A percentile compares a stretch with the other conserved stretches of the same genome.
Conservation (phyloP, 768 basidiomycete species). For the Mycena rebaudengoi region DNA sequence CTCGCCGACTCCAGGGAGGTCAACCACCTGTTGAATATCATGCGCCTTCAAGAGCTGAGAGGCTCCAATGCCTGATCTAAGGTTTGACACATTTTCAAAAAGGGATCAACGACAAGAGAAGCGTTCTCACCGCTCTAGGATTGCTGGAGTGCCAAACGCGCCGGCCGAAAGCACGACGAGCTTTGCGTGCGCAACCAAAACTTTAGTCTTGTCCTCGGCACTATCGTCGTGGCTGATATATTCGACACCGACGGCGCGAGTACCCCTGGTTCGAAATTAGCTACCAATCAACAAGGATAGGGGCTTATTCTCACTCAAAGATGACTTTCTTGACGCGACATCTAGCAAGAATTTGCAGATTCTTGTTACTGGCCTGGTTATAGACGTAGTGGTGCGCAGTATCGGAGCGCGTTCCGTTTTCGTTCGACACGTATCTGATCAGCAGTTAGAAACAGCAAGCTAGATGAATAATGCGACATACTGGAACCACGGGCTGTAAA, state of each 20-base stretch:
- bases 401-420: constrained; percentile 66
- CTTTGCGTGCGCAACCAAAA: constrained; percentile 39
- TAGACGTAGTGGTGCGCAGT: constrained; percentile 61
- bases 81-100: constrained; percentile 3
- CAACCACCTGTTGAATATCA: constrained; percentile 59
- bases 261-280: constrained; percentile 36
- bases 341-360: constrained; percentile 49
- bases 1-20: constrained; percentile 82
- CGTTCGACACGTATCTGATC: constrained; percentile 60
- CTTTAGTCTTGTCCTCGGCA: constrained; percentile 32
- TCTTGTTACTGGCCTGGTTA: constrained; percentile 51
- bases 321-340: constrained; percentile 57
- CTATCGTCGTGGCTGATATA: constrained; percentile 49
- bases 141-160: constrained; percentile 63
- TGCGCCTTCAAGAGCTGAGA: constrained; percentile 52
- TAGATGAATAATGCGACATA: constrained; percentile 31
- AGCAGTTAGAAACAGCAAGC: not conserved
- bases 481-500: constrained; percentile 66
- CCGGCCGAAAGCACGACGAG: constrained; percentile 62
- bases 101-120: not conserved
- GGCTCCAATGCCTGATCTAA: constrained; percentile 72
- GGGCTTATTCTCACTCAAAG: constrained; percentile 49
- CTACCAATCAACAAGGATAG: not conserved
- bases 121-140: constrained; percentile 54
- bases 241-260: constrained; percentile 60